Conservation (phyloP, 2,329 filamentous ascomycete species). For the Fusarium fujikuroi region DNA sequence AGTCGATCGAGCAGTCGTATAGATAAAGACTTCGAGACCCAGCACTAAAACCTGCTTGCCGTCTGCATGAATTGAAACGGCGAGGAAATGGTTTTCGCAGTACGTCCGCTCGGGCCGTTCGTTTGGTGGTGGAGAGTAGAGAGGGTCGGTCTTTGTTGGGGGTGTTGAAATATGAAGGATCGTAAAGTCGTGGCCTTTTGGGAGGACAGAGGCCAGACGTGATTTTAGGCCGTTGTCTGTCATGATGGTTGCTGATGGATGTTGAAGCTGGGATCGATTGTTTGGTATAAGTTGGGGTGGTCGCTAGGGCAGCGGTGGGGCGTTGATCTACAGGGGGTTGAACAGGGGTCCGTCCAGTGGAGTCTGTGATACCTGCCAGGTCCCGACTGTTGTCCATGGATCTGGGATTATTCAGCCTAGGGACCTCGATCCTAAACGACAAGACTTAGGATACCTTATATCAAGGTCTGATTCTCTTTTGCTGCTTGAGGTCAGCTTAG, state of each 20-base stretch:
- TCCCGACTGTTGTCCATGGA: neutral
- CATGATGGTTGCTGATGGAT: conserved; percentile 20
- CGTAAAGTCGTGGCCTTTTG: conserved; percentile 67
- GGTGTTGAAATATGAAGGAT: conserved; percentile 90
- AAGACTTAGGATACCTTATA: no score
- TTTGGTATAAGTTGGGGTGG: conserved; percentile 18
- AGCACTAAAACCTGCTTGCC: conserved; percentile 74
- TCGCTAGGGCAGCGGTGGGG: conserved; percentile 33
- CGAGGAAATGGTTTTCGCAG: conserved; percentile 83
- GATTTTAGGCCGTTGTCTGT: conserved; percentile 17
- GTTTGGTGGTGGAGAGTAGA: conserved; percentile 82
- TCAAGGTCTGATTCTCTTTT: no score
- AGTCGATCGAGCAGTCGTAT: conserved; percentile 81
- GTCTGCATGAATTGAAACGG: conserved; percentile 58
- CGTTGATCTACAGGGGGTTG: conserved; percentile 10
- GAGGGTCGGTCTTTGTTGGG: conserved; percentile 76
- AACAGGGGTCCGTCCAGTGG: conserved; percentile 2
- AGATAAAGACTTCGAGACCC: conserved; percentile 88
- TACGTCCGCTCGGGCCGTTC: conserved; percentile 80
- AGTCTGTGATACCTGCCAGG: neutral
- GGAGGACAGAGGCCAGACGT: conserved; percentile 62
- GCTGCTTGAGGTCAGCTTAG: no score
- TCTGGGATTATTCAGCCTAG: neutral
- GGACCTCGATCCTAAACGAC: no score
- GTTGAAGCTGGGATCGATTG: neutral